A percentile compares a stretch with the other conserved stretches of the same genome.
phyloP scores from a whole-genome alignment of 345 rosid species.

The Ceriops zippeliana region DNA sequence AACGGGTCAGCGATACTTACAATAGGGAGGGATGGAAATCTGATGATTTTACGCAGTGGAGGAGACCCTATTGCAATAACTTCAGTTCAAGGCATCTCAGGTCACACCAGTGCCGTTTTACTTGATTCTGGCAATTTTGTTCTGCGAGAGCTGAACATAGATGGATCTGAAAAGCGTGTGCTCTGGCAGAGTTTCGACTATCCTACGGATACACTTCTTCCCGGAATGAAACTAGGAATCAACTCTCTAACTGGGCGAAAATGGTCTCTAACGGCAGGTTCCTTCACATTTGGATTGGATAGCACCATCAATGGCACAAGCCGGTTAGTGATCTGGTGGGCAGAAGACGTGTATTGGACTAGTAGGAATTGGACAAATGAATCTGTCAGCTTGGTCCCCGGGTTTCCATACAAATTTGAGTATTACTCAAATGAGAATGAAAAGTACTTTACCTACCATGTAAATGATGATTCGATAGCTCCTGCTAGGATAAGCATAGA shows the following conservation, averaged over 20 bases:
- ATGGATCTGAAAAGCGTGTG: conserved; percentile 9
- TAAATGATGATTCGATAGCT: no score
- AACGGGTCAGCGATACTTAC: conserved; percentile 19
- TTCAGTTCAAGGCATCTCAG: background rate
- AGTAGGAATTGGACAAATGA: conserved; percentile 17
- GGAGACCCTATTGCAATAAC: conserved; percentile 12
- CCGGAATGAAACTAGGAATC: conserved; percentile 25
- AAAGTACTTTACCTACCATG: conserved; percentile 12
- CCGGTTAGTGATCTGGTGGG: conserved; percentile 15
- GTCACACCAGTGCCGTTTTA: background rate
- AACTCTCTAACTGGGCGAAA: background rate
- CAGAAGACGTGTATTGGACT: conserved; percentile 7
- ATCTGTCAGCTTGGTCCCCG: background rate
- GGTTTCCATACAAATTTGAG: conserved; percentile 10
- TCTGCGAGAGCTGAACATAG: background rate
- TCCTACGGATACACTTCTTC: conserved; percentile 38
- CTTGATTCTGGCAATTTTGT: conserved; percentile 19
- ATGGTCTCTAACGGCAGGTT: conserved; percentile 13
- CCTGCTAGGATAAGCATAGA: no score
- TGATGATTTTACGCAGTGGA: conserved; percentile 20
- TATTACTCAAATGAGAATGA: conserved; percentile 15
- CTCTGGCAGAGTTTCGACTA: conserved; percentile 45
- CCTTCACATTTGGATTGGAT: conserved; percentile 9
- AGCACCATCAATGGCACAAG: background rate
- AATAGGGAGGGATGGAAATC: conserved; percentile 27